phyloP scores from a whole-genome alignment of 116 monocot species.

The Dioscorea cayenensis region DNA sequence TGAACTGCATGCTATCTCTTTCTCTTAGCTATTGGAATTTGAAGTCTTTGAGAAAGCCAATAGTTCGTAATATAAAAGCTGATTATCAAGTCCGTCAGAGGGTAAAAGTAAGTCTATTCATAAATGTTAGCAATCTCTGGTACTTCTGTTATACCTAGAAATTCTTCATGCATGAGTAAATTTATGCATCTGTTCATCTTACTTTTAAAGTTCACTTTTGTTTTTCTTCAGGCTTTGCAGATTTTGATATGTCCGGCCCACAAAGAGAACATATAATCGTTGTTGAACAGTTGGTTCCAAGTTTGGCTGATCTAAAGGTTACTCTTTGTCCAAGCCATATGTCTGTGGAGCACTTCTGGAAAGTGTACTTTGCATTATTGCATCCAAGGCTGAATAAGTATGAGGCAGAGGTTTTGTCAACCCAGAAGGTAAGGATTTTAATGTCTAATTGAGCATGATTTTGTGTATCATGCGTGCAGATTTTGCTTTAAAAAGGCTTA shows the following conservation, averaged over 20 bases:
- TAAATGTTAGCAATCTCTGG: background rate
- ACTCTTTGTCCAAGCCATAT: constrained; percentile 20
- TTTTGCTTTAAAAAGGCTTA: too few relatives aligned
- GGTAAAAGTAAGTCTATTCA: too few relatives aligned
- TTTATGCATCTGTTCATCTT: too few relatives aligned
- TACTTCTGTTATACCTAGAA: too few relatives aligned
- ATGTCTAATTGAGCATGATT: background rate
- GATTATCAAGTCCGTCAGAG: too few relatives aligned
- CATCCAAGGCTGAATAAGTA: constrained; percentile 16
- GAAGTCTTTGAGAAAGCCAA: too few relatives aligned
- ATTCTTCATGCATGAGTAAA: too few relatives aligned
- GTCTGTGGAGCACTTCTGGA: constrained; percentile 20
- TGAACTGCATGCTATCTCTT: too few relatives aligned
- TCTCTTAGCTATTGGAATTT: too few relatives aligned
- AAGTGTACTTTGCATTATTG: constrained; percentile 21
- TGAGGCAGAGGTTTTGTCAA: constrained; percentile 24
- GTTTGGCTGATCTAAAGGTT: constrained; percentile 12
- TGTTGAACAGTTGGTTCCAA: constrained; percentile 18
- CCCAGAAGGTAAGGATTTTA: constrained; percentile 8
- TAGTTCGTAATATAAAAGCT: too few relatives aligned
- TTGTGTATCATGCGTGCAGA: too few relatives aligned
- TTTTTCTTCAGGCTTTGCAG: constrained; percentile 4
- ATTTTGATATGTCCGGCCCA: constrained; percentile 15
- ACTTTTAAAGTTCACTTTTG: too few relatives aligned
- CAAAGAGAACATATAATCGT: constrained; percentile 16